These are phyloP conservation scores for Inga leiocalycina DNA, from an alignment of 306 rosid genomes.

Conservation along the genomic window DNA sequence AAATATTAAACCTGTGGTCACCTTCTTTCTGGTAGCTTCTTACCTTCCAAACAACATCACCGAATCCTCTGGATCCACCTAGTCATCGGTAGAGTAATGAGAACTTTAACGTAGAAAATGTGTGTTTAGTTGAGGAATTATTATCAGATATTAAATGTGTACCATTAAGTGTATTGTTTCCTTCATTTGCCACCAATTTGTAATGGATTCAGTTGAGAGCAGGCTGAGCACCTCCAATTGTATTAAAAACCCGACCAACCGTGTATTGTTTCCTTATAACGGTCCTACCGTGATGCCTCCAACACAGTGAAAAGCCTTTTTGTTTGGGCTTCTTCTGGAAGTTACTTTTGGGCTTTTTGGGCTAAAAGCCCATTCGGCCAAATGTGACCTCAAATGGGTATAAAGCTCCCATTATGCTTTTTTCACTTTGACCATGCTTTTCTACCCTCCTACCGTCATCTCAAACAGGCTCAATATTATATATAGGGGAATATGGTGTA, in stretches of 20 bases:
- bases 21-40: slow-evolving; percentile 35
- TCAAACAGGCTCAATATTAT: too few species aligned
- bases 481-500: too few species aligned
- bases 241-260: slow-evolving; percentile 66
- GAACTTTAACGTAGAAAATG: neutral
- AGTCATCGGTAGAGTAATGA: neutral
- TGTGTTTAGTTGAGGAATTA: neutral
- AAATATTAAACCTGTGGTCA: neutral
- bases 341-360: too few species aligned
- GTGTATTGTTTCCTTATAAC: neutral
- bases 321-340: too few species aligned
- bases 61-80: slow-evolving; percentile 65
- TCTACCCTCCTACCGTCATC: too few species aligned
- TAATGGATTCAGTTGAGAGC: slow-evolving; percentile 48
- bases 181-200: slow-evolving; percentile 45
- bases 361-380: too few species aligned
- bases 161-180: slow-evolving; percentile 62
- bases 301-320: too few species aligned
- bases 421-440: too few species aligned
- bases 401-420: too few species aligned
- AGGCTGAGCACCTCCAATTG: slow-evolving; percentile 62
- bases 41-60: slow-evolving; percentile 63
- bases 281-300: too few species aligned
- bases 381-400: too few species aligned
- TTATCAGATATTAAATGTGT: neutral